Conservation (phyloP, 2,329 filamentous ascomycete species). For the Metarhizium robertsii region DNA sequence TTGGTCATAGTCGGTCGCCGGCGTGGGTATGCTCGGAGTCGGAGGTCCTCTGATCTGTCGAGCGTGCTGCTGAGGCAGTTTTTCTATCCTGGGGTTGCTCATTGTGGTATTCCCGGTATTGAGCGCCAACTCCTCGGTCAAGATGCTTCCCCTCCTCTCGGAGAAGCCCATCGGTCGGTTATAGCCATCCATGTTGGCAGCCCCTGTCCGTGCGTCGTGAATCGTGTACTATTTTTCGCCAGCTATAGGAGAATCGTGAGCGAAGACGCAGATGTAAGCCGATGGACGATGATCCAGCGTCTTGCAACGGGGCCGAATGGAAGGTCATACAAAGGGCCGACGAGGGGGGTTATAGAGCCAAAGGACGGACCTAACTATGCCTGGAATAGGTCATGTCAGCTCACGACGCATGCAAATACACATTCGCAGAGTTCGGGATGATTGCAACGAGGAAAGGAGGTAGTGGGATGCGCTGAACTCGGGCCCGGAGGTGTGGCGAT, state of each 20-base stretch:
- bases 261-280: not conserved
- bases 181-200: constrained; percentile 23
- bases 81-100: constrained; percentile 38
- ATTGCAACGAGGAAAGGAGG: not conserved
- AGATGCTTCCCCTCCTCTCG: constrained; percentile 48
- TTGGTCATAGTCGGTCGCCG: constrained; percentile 53
- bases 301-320: not conserved
- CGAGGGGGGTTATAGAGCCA: not conserved
- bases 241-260: not conserved
- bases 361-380: constrained; percentile 5
- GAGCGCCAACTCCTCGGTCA: constrained; percentile 48
- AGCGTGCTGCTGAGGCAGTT: constrained; percentile 30
- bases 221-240: not conserved
- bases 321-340: not conserved
- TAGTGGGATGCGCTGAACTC: not conserved
- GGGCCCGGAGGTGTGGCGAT: not conserved
- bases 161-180: constrained; percentile 49
- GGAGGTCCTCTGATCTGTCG: constrained; percentile 46
- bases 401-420: constrained; percentile 4
- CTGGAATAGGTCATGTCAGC: constrained; percentile 9
- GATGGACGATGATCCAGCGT: not conserved
- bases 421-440: not conserved
- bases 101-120: constrained; percentile 35
- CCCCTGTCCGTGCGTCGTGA: not conserved
- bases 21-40: constrained; percentile 58